Evolutionary conservation across 192 early-diverging fungal genomes (phyloP).

Genomic region (Podila epicladia): DNA sequence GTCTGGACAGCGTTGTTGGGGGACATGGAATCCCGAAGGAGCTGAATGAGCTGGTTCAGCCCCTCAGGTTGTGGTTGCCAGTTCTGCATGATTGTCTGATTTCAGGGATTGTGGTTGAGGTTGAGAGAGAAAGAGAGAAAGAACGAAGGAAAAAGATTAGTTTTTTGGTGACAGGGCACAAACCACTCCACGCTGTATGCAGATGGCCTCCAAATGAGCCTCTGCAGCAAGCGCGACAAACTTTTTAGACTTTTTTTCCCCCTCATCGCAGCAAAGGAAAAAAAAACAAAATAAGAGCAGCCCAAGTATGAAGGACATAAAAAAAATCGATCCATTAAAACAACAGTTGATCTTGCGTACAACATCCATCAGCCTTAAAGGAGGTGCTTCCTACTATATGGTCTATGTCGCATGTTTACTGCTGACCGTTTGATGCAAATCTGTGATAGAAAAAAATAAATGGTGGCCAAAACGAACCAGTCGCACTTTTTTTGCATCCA

Average conservation of each 20-base stretch:
- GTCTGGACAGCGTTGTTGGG: conserved; percentile 74
- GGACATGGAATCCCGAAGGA: conserved; percentile 79
- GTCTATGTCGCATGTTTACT: too few relatives aligned
- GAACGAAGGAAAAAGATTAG: neutral
- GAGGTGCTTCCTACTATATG: too few relatives aligned
- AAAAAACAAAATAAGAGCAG: conserved; percentile 11
- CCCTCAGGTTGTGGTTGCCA: conserved; percentile 86
- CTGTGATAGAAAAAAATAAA: too few relatives aligned
- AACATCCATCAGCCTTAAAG: too few relatives aligned
- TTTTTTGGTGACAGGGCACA: neutral
- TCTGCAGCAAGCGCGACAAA: too few relatives aligned
- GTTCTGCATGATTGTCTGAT: conserved; percentile 48
- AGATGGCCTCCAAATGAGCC: too few relatives aligned
- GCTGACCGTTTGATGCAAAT: too few relatives aligned
- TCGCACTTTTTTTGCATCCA: too few relatives aligned
- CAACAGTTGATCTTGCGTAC: too few relatives aligned
- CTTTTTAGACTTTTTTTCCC: too few relatives aligned
- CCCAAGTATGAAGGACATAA: neutral
- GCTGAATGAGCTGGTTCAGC: conserved; percentile 78
- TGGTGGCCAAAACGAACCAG: too few relatives aligned
- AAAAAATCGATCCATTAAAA: conserved; percentile 1
- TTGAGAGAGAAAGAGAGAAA: neutral
- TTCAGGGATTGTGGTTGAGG: neutral
- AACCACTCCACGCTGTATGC: too few relatives aligned
- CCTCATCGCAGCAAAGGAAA: neutral